phyloP scores from a whole-genome alignment of 805 yeast genomes.

The Pichia insulana region DNA sequence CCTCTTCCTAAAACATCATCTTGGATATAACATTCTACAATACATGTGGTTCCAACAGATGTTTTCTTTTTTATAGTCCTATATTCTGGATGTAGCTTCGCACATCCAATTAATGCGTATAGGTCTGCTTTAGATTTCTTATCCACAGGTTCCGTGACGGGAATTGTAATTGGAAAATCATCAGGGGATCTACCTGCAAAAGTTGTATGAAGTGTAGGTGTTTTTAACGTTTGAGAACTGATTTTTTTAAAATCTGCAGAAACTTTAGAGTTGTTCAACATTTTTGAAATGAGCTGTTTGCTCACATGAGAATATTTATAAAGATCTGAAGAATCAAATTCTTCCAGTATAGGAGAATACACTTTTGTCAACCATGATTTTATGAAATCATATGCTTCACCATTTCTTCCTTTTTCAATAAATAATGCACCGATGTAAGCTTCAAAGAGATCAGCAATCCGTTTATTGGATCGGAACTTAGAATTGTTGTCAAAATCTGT shows the following conservation, averaged over 20 bases:
- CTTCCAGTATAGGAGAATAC: constrained; percentile 25
- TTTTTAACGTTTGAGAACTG: not conserved
- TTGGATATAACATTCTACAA: constrained; percentile 52
- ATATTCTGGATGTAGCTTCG: constrained; percentile 55
- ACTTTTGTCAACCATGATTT: constrained; percentile 45
- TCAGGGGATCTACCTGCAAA: constrained; percentile 10
- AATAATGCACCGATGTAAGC: constrained; percentile 86
- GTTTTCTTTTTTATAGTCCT: constrained; percentile 23
- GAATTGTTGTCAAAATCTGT: constrained; percentile 7
- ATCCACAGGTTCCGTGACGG: constrained; percentile 32
- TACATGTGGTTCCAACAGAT: constrained; percentile 25
- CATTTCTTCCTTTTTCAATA: constrained; percentile 33
- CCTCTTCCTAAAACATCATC: constrained; percentile 68
- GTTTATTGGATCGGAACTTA: constrained; percentile 46
- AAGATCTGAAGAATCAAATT: constrained; percentile 1
- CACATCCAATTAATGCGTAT: constrained; percentile 73
- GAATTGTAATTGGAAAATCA: constrained; percentile 11
- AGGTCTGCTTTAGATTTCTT: constrained; percentile 68
- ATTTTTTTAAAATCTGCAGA: not conserved
- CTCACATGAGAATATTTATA: constrained; percentile 7
- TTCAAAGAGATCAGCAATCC: constrained; percentile 85
- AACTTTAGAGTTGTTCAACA: not conserved
- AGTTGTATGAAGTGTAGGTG: not conserved
- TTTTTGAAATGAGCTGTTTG: not conserved
- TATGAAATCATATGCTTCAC: constrained; percentile 28